These are phyloP conservation scores for Alternaria ventricosa DNA, from an alignment of 2,329 filamentous ascomycete genomes.

Conservation along the genomic window DNA sequence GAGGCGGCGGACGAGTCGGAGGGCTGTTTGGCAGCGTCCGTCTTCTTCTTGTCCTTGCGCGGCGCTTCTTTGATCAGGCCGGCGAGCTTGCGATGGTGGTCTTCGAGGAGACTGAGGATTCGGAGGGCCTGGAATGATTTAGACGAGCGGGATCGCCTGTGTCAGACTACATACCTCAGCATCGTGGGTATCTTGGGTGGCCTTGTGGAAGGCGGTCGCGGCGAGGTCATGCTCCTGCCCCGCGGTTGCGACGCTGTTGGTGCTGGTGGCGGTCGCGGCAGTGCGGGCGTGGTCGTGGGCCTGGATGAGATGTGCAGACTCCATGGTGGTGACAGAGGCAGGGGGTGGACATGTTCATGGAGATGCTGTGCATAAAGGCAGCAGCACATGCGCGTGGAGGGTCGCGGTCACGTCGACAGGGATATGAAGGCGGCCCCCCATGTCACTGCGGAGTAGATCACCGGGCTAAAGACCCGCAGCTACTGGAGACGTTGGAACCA, in stretches of 20 bases:
- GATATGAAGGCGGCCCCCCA: slow-evolving; percentile 8
- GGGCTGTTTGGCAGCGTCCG: slow-evolving; percentile 10
- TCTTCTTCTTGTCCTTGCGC: slow-evolving; percentile 37
- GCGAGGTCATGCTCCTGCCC: slow-evolving; percentile 88
- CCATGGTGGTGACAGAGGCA: slow-evolving; percentile 60
- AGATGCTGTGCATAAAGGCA: background rate
- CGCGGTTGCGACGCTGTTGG: slow-evolving; percentile 76
- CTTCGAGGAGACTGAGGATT: slow-evolving; percentile 82
- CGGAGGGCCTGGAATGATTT: slow-evolving; percentile 69
- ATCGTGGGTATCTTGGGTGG: slow-evolving; percentile 74
- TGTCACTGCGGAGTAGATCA: slow-evolving; percentile 8
- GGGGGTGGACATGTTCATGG: slow-evolving; percentile 10
- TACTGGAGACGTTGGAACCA: slow-evolving; percentile 4
- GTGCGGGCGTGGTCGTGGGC: slow-evolving; percentile 90
- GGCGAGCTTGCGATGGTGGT: slow-evolving; percentile 84
- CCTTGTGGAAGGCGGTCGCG: slow-evolving; percentile 85
- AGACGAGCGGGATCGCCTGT: slow-evolving; percentile 24
- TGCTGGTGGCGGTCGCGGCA: slow-evolving; percentile 74
- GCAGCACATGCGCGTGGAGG: slow-evolving; percentile 3
- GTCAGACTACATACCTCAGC: slow-evolving; percentile 53
- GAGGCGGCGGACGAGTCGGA: slow-evolving; percentile 18
- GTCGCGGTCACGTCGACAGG: background rate
- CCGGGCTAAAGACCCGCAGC: slow-evolving; percentile 8
- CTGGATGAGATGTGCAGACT: slow-evolving; percentile 72
- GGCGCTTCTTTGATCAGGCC: slow-evolving; percentile 75